Evolutionary conservation across 73 alveolate genomes (phyloP).

Genomic region (Paramecium caudatum): DNA sequence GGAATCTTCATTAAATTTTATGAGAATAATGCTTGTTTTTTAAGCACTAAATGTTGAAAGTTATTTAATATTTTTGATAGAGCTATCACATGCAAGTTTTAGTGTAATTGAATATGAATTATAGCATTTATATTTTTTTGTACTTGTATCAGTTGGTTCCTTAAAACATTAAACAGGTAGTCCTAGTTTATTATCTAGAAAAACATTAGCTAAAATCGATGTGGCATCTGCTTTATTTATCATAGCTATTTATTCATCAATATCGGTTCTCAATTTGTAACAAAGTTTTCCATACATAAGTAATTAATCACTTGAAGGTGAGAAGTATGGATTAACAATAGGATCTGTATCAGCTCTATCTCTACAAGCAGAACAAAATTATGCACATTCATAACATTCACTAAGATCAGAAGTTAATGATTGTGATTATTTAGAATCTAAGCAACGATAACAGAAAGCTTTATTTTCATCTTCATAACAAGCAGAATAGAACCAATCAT

Average conservation of each 20-base stretch:
- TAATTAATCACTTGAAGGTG: background rate
- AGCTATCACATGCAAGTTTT: background rate
- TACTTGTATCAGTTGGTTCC: background rate
- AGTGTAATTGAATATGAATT: background rate
- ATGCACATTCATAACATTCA: conserved; percentile 60
- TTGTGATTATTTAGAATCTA: background rate
- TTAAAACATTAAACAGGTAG: background rate
- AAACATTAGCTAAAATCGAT: conserved; percentile 12
- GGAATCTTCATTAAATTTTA: background rate
- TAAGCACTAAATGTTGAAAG: too few relatives aligned
- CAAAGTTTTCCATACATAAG: conserved; percentile 4
- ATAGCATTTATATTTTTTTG: background rate
- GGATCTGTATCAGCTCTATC: background rate
- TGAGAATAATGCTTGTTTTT: too few relatives aligned
- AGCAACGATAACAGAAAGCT: conserved; percentile 29
- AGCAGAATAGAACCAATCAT: background rate
- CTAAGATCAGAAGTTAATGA: background rate
- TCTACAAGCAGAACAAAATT: conserved; percentile 51
- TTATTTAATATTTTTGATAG: too few relatives aligned
- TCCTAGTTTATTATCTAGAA: conserved; percentile 31
- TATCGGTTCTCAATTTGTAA: background rate
- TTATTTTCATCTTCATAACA: background rate
- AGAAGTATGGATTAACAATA: conserved; percentile 17
- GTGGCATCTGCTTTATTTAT: background rate
- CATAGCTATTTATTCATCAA: background rate